These are phyloP conservation scores for Penicillium sp. DNA, from an alignment of 2,329 filamentous ascomycete genomes.

Conservation along the genomic window DNA sequence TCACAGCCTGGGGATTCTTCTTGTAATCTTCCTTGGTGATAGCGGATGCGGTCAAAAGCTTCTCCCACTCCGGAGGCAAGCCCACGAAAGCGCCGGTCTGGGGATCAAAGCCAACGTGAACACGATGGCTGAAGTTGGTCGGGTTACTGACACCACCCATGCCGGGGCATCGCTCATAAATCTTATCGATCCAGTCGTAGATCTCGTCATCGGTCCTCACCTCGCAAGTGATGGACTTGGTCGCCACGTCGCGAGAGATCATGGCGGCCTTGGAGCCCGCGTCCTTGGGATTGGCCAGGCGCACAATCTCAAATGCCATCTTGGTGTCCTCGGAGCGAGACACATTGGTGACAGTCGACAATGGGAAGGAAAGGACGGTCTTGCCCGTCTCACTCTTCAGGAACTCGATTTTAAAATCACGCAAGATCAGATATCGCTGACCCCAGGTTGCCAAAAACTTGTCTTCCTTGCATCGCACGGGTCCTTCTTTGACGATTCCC, in stretches of 20 bases:
- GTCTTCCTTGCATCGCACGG: constrained; percentile 69
- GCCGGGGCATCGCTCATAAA: constrained; percentile 91
- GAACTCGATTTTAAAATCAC: constrained; percentile 91
- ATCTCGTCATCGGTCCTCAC: constrained; percentile 95
- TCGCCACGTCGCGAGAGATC: constrained; percentile 72
- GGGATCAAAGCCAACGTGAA: constrained; percentile 96
- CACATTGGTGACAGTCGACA: constrained; percentile 85
- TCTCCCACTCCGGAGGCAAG: constrained; percentile 93
- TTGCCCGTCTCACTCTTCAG: constrained; percentile 88
- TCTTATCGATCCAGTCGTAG: constrained; percentile 98
- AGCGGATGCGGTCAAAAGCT: constrained; percentile 88
- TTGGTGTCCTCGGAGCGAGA: constrained; percentile 86
- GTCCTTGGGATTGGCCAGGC: constrained; percentile 57
- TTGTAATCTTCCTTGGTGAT: constrained; percentile 99
- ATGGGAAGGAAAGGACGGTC: constrained; percentile 74
- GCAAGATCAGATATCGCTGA: constrained; percentile 83
- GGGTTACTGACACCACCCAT: constrained; percentile 99
- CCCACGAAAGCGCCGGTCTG: constrained; percentile 93
- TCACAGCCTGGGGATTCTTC: constrained; percentile 79
- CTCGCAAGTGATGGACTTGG: constrained; percentile 81
- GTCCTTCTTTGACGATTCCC: constrained; percentile 65
- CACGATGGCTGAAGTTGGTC: constrained; percentile 94
- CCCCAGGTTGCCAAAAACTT: constrained; percentile 75
- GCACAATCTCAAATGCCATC: constrained; percentile 90
- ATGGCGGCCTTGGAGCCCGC: constrained; percentile 63